Evolutionary conservation across 2,329 filamentous ascomycete species (phyloP).

Genomic region (Aspergillus sp.): DNA sequence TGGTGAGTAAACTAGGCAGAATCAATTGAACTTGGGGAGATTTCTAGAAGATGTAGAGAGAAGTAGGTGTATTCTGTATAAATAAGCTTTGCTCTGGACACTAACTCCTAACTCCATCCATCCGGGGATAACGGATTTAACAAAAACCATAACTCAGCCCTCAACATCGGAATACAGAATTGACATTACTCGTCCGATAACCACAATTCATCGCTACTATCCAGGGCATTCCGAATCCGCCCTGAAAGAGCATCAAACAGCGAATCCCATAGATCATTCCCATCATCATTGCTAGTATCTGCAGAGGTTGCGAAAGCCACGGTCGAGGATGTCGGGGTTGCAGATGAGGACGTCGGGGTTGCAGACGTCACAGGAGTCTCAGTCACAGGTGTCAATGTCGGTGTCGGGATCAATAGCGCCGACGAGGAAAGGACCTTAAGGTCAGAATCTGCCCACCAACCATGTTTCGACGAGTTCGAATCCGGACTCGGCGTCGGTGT

Average conservation of each 20-base stretch:
- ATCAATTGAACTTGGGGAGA: no score
- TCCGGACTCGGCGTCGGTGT: neutral
- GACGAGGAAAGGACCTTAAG: no score
- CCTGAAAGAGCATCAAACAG: constrained; percentile 13
- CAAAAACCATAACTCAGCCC: neutral
- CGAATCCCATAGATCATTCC: constrained; percentile 10
- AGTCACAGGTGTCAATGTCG: constrained; percentile 3
- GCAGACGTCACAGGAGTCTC: constrained; percentile 4
- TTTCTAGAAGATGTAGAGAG: no score
- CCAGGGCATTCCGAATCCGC: constrained; percentile 13
- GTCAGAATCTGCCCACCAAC: no score
- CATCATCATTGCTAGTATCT: constrained; percentile 8
- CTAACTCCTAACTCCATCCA: neutral
- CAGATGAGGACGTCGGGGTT: neutral
- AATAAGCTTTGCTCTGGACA: neutral
- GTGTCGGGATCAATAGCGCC: neutral
- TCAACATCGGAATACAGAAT: neutral
- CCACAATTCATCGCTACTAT: constrained; percentile 25
- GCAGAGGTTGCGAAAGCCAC: neutral
- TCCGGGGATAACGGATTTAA: neutral
- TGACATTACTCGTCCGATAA: constrained; percentile 2
- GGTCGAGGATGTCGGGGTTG: neutral
- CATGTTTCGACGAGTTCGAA: no score
- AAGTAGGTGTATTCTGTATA: no score
- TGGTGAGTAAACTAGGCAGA: constrained; percentile 1